Evolutionary conservation across 495 filamentous ascomycete genomes (phyloP), one percentile per base, ranked within the genome.

Genomic region (Daldinia loculata): DNA sequence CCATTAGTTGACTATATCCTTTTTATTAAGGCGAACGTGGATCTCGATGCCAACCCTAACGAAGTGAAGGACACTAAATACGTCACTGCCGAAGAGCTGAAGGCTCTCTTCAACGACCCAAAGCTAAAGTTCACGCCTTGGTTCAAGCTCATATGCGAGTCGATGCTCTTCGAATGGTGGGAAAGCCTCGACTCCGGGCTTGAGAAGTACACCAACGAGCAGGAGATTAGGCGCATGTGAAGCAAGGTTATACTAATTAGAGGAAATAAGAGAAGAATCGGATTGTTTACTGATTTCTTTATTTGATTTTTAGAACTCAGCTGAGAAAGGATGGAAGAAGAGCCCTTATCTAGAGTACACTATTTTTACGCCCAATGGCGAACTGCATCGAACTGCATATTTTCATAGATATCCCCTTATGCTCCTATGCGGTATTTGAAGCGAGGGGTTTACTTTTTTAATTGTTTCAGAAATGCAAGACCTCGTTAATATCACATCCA

Each of bases 91-190:
- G 89, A 92, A 11, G 91, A 95, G 64, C 84, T 99, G 64, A 95
- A 92, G 84, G 70, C 83, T 51, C 93, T 94, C 88, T 97, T 99
- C 78, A 79, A 90, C 74, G 88, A 98, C 77, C 86, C 89, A 8
- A 85, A 75, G 6, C 84, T 97, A 67, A 90, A 86, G 72, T 99
- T 98, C 79, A 99, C 95, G 6, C 95, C 95, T 1, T 99, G 95
- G 95, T 99, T 99, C 85, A 97, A 97, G 87, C 89, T 99, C 70
- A 98, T 99, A 76, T 99, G 96, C 85, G 81, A 98, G 72, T 93
- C 92, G 57, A 92, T 98, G 93, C 88, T 99, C 50, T 98, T 96
- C 75, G 94, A 98, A 79, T 99, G 95, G 95, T 99, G 95, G 95
- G 87, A 89, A 74, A 90, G 94, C 79, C 87, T 98, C 34, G 91